phyloP scores from a whole-genome alignment of 176 grass and related monocot genomes.

The Metroxylon sagu region DNA sequence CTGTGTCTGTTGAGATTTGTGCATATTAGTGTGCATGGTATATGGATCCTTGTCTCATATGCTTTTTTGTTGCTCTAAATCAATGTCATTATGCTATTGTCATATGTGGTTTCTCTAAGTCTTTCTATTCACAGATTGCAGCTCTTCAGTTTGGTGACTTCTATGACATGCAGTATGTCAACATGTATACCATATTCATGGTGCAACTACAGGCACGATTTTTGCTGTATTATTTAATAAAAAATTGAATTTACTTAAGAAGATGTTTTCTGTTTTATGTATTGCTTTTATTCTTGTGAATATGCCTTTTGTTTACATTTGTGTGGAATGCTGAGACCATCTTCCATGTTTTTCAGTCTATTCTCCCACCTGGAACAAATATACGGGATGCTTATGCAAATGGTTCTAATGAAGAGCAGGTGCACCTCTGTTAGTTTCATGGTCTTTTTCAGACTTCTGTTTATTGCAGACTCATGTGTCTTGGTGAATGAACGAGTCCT shows the following conservation, averaged over 20 bases:
- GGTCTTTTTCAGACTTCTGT: no score
- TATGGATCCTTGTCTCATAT: no score
- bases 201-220: constrained; percentile 72
- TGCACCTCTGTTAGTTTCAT: constrained; percentile 8
- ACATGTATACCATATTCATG: constrained; percentile 97
- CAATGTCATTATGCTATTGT: no score
- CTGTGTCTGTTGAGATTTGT: no score
- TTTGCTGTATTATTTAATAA: neutral
- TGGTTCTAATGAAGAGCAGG: constrained; percentile 95
- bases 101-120: neutral
- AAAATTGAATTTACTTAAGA: no score
- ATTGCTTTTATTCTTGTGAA: neutral
- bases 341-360: constrained; percentile 44
- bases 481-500: no score
- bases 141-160: constrained; percentile 98
- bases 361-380: constrained; percentile 70
- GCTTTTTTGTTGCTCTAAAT: no score
- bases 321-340: neutral
- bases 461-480: no score
- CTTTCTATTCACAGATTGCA: constrained; percentile 53
- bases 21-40: no score
- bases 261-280: constrained; percentile 16
- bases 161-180: constrained; percentile 91
- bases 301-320: neutral
- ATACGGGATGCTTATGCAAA: constrained; percentile 88